These are phyloP conservation scores for Trichosphaerium sp. DNA, from an alignment of 78 protist species.

Conservation along the genomic window DNA sequence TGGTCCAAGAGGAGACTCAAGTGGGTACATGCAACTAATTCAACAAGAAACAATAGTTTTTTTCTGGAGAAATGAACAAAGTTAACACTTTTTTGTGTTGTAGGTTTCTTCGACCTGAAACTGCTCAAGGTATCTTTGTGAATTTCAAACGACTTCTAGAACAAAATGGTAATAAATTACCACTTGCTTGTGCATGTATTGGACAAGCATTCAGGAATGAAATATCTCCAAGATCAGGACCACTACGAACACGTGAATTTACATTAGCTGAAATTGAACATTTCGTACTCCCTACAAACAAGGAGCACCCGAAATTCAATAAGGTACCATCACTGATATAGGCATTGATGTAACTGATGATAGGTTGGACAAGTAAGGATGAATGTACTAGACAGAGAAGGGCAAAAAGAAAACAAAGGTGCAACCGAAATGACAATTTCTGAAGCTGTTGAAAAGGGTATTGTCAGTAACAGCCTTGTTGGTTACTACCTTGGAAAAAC, in stretches of 20 bases:
- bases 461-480: slow-evolving; percentile 86
- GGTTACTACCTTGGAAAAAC: slow-evolving; percentile 94
- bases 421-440: slow-evolving; percentile 53
- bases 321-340: slow-evolving; percentile 22
- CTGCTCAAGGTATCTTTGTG: slow-evolving; percentile 99
- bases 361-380: no score
- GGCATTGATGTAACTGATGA: no score
- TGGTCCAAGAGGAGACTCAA: slow-evolving; percentile 86
- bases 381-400: slow-evolving; percentile 30
- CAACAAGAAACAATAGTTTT: no score
- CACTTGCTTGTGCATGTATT: slow-evolving; percentile 90
- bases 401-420: slow-evolving; percentile 27
- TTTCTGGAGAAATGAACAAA: not conserved
- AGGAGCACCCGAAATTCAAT: slow-evolving; percentile 71
- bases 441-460: slow-evolving; percentile 56
- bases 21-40: slow-evolving; percentile 5
- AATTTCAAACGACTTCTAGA: slow-evolving; percentile 84
- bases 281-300: slow-evolving; percentile 79
- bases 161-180: slow-evolving; percentile 68
- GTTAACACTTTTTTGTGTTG: no score
- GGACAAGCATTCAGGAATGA: slow-evolving; percentile 98
- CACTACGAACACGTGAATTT: slow-evolving; percentile 90
- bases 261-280: slow-evolving; percentile 98
- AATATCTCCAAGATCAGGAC: slow-evolving; percentile 94
- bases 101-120: slow-evolving; percentile 98